Evolutionary conservation across 2,329 filamentous ascomycete genomes (phyloP).

Genomic region (Xylogone sp.): DNA sequence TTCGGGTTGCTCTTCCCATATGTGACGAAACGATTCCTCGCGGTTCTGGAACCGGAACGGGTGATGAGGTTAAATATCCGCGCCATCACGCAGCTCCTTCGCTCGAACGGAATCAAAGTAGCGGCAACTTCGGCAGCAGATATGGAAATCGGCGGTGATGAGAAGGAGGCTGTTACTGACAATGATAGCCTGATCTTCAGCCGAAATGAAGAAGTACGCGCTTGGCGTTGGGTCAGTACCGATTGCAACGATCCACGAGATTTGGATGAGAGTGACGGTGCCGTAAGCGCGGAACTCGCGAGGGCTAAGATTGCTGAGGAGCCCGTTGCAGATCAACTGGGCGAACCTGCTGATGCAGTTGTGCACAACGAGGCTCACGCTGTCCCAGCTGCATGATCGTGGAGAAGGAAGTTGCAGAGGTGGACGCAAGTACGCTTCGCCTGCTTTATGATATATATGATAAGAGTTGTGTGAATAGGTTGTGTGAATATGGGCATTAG

Average conservation of each 20-base stretch:
- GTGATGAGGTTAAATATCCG: constrained; percentile 56
- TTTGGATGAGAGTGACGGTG: constrained; percentile 7
- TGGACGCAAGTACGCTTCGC: too few species aligned
- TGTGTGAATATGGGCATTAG: too few species aligned
- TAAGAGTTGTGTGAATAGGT: too few species aligned
- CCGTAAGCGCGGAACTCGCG: neutral
- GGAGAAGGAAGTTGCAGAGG: neutral
- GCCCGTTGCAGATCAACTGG: neutral
- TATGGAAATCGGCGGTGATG: constrained; percentile 29
- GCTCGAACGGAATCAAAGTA: constrained; percentile 45
- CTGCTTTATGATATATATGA: too few species aligned
- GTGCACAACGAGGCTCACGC: neutral
- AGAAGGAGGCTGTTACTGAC: constrained; percentile 5
- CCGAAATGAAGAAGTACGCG: constrained; percentile 16
- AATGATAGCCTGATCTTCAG: constrained; percentile 23
- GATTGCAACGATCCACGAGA: constrained; percentile 13
- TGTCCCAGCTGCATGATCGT: neutral
- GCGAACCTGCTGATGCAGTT: constrained; percentile 1
- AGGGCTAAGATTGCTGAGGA: neutral
- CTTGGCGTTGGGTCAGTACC: constrained; percentile 25
- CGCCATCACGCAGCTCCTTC: constrained; percentile 53
- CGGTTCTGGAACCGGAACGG: constrained; percentile 53
- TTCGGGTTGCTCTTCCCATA: constrained; percentile 81
- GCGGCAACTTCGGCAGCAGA: constrained; percentile 40
- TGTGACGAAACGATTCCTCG: constrained; percentile 55